Evolutionary conservation across 1,139 yeast genomes (phyloP).

Genomic region (Debaryomyces psychrophilus): DNA sequence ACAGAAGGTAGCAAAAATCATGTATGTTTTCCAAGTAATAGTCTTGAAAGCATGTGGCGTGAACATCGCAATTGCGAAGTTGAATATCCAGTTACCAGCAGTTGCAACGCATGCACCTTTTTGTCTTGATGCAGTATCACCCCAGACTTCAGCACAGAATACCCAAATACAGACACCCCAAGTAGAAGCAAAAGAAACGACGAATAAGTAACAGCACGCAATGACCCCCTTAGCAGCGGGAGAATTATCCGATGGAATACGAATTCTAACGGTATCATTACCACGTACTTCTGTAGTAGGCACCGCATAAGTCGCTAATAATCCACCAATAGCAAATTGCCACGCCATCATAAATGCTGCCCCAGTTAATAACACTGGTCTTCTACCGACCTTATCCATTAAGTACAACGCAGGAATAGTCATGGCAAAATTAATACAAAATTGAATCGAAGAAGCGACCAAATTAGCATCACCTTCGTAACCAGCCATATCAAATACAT

Average conservation of each 20-base stretch:
- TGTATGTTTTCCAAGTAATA: conserved; percentile 53
- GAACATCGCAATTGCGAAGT: conserved; percentile 49
- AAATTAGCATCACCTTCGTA: conserved; percentile 29
- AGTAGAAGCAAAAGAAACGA: conserved; percentile 48
- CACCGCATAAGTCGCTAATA: conserved; percentile 46
- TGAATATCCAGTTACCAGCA: conserved; percentile 51
- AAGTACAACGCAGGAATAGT: conserved; percentile 50
- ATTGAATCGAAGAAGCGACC: conserved; percentile 37
- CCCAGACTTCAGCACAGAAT: conserved; percentile 55
- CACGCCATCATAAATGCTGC: conserved; percentile 46
- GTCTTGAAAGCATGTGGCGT: conserved; percentile 49
- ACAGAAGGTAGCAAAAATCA: conserved; percentile 53
- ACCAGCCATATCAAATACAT: conserved; percentile 40
- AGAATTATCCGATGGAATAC: conserved; percentile 36
- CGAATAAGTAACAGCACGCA: conserved; percentile 55
- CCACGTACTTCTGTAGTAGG: conserved; percentile 27
- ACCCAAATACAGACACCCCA: conserved; percentile 62
- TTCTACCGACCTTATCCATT: conserved; percentile 58
- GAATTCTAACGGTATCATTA: conserved; percentile 41
- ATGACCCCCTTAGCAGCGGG: conserved; percentile 51
- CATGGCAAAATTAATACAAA: conserved; percentile 40
- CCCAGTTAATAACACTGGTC: conserved; percentile 48
- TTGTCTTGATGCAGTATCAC: conserved; percentile 51
- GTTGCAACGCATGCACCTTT: conserved; percentile 54
- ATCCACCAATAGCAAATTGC: conserved; percentile 50